Percentiles rank a stretch among this genome's conserved stretches.
phyloP scores from a whole-genome alignment of 2,329 filamentous ascomycete genomes.

The Monilinia fructicola region DNA sequence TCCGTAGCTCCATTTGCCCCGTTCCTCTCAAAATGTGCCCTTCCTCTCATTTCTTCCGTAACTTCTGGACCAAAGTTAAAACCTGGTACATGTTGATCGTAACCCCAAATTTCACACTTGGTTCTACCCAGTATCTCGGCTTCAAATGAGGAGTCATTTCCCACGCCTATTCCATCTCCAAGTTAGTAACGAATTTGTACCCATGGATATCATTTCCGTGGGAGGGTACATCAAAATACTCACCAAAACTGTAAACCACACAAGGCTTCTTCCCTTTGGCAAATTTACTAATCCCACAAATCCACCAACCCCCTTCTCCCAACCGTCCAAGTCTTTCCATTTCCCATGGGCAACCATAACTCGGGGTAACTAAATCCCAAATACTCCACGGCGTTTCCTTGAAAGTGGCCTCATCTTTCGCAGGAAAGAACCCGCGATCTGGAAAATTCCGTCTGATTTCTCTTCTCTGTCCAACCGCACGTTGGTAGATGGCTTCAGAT shows the following conservation, averaged over 20 bases:
- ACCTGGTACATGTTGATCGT: conserved; percentile 41
- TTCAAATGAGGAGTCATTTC: conserved; percentile 34
- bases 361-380: conserved; percentile 46
- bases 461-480: conserved; percentile 4
- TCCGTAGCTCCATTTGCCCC: conserved; percentile 41
- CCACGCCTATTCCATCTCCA: background rate
- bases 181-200: background rate
- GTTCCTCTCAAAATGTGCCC: conserved; percentile 41
- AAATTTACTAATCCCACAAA: conserved; percentile 45
- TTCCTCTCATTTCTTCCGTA: conserved; percentile 24
- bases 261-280: conserved; percentile 31
- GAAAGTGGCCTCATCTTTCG: conserved; percentile 30
- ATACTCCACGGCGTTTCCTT: conserved; percentile 41
- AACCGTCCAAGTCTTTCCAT: conserved; percentile 44
- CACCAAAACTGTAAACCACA: conserved; percentile 22
- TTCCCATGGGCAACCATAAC: conserved; percentile 45
- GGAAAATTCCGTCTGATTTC: conserved; percentile 7
- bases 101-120: conserved; percentile 44
- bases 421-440: conserved; percentile 30
- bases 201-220: too few species aligned
- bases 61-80: conserved; percentile 40
- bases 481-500: conserved; percentile 13
- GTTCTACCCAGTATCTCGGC: conserved; percentile 44
- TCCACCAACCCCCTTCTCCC: conserved; percentile 47
- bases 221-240: background rate